A percentile compares a stretch with the other conserved stretches of the same genome.
phyloP scores from a whole-genome alignment of 768 basidiomycete species.

The Kockovaella imperatae region DNA sequence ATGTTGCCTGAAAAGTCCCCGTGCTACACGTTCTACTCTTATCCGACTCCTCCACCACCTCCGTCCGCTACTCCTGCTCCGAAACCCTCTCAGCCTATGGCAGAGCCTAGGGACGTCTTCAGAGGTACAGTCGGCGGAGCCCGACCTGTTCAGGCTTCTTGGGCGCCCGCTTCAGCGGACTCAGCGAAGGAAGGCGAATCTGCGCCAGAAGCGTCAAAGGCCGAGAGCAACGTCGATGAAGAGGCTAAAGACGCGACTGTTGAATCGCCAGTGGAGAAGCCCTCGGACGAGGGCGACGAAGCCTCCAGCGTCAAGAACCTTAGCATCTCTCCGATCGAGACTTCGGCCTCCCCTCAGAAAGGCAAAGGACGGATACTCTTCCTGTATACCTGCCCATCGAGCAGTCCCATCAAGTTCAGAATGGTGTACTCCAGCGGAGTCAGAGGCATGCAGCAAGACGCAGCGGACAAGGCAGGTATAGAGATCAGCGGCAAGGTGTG shows the following conservation, averaged over 20 bases:
- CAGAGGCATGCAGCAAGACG: conserved; percentile 53
- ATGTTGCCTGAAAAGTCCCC: conserved; percentile 38
- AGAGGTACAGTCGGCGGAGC: conserved; percentile 29
- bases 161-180: not conserved
- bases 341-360: not conserved
- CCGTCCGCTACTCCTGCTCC: conserved; percentile 4
- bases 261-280: not conserved
- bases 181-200: not conserved
- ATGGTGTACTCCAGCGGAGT: conserved; percentile 82
- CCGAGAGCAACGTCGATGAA: conserved; percentile 4
- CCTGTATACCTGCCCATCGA: conserved; percentile 82
- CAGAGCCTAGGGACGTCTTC: conserved; percentile 24
- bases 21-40: conserved; percentile 42
- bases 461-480: conserved; percentile 51
- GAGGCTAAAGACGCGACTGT: conserved; percentile 3
- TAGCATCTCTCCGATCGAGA: conserved; percentile 3
- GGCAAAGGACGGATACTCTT: conserved; percentile 53
- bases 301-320: not conserved
- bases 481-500: conserved; percentile 47
- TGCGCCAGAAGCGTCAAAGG: not conserved
- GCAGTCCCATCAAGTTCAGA: conserved; percentile 70
- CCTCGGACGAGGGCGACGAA: conserved; percentile 1
- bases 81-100: conserved; percentile 1
- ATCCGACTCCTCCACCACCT: conserved; percentile 30
- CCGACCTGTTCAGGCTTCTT: conserved; percentile 13